phyloP scores from a whole-genome alignment of 2,329 filamentous ascomycete genomes.

The Calycina herbarum region DNA sequence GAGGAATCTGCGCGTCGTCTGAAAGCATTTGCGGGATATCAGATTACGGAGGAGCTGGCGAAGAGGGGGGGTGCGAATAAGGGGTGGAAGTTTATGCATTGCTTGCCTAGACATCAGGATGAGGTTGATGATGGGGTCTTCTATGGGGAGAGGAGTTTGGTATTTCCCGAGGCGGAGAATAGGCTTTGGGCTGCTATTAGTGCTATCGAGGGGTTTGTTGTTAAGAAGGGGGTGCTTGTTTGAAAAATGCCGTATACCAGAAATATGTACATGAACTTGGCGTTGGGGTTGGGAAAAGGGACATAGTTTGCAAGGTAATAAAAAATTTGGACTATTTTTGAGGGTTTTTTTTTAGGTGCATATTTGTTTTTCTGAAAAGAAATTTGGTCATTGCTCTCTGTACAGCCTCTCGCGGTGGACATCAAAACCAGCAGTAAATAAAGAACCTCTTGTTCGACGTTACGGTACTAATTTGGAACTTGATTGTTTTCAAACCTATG shows the following conservation, averaged over 20 bases:
- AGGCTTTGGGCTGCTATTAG: slow-evolving; percentile 84
- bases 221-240: slow-evolving; percentile 82
- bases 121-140: slow-evolving; percentile 96
- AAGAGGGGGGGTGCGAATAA: slow-evolving; percentile 81
- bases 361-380: too few species aligned
- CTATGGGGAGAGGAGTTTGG: slow-evolving; percentile 79
- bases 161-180: slow-evolving; percentile 94
- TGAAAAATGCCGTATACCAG: slow-evolving; percentile 7
- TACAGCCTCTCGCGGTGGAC: too few species aligned
- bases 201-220: slow-evolving; percentile 83
- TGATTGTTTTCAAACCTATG: too few species aligned
- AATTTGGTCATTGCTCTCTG: too few species aligned
- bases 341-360: too few species aligned
- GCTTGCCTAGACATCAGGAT: slow-evolving; percentile 85
- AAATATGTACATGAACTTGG: too few species aligned
- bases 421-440: too few species aligned
- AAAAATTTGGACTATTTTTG: too few species aligned
- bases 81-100: slow-evolving; percentile 98
- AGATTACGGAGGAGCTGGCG: slow-evolving; percentile 81
- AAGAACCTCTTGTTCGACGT: too few species aligned
- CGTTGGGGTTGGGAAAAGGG: too few species aligned
- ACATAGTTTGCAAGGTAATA: too few species aligned
- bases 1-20: slow-evolving; percentile 75
- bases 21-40: slow-evolving; percentile 83
- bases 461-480: too few species aligned